Base-by-base conservation (phyloP, 2,329 filamentous ascomycete genomes). In the Periconia sp. region DNA sequence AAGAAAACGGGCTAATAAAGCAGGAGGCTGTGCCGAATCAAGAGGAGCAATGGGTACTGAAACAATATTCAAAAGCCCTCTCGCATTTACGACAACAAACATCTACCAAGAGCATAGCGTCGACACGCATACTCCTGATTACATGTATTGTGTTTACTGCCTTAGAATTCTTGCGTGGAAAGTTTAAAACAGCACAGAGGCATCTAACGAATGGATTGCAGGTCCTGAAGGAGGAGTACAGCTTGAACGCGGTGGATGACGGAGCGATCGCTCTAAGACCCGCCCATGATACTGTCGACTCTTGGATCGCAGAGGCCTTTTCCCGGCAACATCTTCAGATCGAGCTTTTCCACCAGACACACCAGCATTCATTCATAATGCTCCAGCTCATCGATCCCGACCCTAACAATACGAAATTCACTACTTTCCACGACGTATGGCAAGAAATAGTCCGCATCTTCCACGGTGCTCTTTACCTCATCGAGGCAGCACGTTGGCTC, bases 251-350 rank as follows among this genome's bases (percentile, higher is more conserved):
- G 7, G 11, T 33, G 11, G 37, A 37, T 15, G 28, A 34, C 15
- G 52, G 42, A 17, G 18, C 29, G 11, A 2, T 33, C n/a, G 3
- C 51, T 6, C 24, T 56, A 3, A 29, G 50, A 38, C 29, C 39
- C 40, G 12, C 41, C 46, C 35, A 49, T 6, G 65, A 70, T 4
- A 59, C 63, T 1, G 54, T 65, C 1, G 73, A 78, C 35, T 63
- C 70, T 17, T 76, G 70, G 65, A 71, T 79, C n/a, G 49, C 69
- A 5, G 73, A 77, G 41, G 66, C 65, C 2, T 73, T 78, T 21
- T 56, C 59, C 4, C 56, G 65, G 11, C 40, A 52, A 1, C 37
- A 50, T 6, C 11, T 52, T 6, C 48, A 47, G 28, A 37, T 42
- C 2, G 32, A 23, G 13, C 43, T 55, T 7, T 52, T 52, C 17